Percentiles rank a stretch among this genome's conserved stretches.
phyloP scores from a whole-genome alignment of 306 rosid species.

The Sophora flavescens region DNA sequence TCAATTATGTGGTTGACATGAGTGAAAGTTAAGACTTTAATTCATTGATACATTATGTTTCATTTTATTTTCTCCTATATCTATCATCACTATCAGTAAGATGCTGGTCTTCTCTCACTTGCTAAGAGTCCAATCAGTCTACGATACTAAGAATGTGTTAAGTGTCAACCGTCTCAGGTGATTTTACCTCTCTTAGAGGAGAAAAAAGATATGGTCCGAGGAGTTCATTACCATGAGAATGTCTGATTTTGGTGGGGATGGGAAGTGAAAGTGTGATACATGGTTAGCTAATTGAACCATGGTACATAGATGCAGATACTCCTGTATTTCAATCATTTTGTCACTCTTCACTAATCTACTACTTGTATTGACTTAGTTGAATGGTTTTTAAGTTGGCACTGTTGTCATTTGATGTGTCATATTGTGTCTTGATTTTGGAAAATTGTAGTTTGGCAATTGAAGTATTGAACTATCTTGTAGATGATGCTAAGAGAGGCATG shows the following conservation, averaged over 20 bases:
- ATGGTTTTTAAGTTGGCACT: slow-evolving; percentile 8
- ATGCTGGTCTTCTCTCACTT: slow-evolving; percentile 15
- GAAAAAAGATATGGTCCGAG: no score
- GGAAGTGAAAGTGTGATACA: no score
- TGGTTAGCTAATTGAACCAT: no score
- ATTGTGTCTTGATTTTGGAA: neutral
- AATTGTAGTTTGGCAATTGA: slow-evolving; percentile 8
- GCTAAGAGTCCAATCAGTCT: slow-evolving; percentile 1
- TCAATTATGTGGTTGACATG: neutral
- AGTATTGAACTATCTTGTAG: neutral
- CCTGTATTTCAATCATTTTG: neutral
- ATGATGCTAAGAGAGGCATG: neutral
- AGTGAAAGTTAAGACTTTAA: neutral
- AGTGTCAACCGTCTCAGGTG: neutral
- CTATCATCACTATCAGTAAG: neutral
- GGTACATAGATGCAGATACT: neutral
- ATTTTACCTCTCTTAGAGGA: neutral
- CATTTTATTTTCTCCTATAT: neutral
- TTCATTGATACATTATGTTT: neutral
- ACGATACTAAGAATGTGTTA: no score
- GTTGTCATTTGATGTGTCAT: slow-evolving; percentile 18
- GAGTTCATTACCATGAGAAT: slow-evolving; percentile 49
- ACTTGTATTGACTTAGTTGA: neutral
- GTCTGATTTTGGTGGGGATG: neutral
- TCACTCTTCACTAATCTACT: neutral